Evolutionary conservation across 208 protist genomes (phyloP).

Genomic region (Herpetomonas tarakana): DNA sequence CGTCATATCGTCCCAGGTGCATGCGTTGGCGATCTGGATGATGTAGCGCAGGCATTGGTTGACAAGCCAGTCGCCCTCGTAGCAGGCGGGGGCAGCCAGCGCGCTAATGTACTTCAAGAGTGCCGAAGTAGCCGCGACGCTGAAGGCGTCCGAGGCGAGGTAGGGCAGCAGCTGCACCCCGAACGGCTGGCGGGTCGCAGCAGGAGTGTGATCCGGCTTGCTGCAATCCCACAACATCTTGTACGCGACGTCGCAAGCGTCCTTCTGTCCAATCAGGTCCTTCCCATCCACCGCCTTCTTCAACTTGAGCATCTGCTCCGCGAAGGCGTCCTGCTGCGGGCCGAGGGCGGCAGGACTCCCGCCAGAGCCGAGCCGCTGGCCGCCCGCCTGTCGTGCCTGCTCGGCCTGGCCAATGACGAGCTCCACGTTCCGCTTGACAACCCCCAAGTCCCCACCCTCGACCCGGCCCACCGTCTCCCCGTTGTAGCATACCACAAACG

Average conservation of each 20-base stretch:
- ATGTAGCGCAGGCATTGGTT: constrained; percentile 68
- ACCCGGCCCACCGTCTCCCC: constrained; percentile 44
- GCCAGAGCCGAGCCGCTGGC: neutral
- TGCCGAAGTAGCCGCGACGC: constrained; percentile 41
- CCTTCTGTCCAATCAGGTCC: constrained; percentile 34
- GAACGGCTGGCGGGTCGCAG: constrained; percentile 15
- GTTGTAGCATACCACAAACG: constrained; percentile 71
- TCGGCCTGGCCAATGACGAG: constrained; percentile 17
- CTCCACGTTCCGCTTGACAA: constrained; percentile 56
- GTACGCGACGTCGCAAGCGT: constrained; percentile 39
- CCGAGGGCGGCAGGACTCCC: neutral
- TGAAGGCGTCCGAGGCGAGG: constrained; percentile 63
- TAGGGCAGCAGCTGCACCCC: constrained; percentile 73
- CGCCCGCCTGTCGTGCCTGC: neutral
- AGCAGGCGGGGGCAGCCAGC: constrained; percentile 20
- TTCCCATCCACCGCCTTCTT: constrained; percentile 28
- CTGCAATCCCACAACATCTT: constrained; percentile 26
- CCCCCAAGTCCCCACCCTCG: constrained; percentile 42
- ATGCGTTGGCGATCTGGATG: constrained; percentile 39
- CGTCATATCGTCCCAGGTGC: constrained; percentile 44
- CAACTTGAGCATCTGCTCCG: constrained; percentile 54
- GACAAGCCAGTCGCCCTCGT: constrained; percentile 43
- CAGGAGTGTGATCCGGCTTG: neutral
- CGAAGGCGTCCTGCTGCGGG: constrained; percentile 29
- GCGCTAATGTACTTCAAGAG: constrained; percentile 60